Evolutionary conservation across 257 asterid genomes (phyloP).

Genomic region (Coffea canephora): DNA sequence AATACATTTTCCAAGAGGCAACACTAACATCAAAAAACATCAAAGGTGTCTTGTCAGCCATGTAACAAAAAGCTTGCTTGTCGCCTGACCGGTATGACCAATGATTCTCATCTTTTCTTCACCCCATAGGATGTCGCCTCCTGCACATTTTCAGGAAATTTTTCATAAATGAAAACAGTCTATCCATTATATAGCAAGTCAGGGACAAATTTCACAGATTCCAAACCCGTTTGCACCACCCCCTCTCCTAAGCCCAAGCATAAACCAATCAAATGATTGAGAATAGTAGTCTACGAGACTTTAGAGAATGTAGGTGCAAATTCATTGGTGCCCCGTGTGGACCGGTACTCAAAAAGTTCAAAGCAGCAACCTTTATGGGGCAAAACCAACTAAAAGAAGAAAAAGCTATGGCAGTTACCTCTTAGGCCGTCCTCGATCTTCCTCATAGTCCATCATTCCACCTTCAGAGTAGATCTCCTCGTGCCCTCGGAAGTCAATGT

Average conservation of each 20-base stretch:
- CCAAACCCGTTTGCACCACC: neutral
- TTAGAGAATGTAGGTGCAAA: neutral
- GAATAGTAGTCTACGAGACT: neutral
- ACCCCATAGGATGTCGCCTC: conserved; percentile 86
- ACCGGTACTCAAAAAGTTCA: neutral
- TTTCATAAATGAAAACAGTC: conserved; percentile 10
- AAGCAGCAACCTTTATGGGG: neutral
- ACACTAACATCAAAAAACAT: conserved; percentile 26
- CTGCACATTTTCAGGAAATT: conserved; percentile 35
- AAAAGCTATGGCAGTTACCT: conserved; percentile 46
- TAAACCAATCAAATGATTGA: neutral
- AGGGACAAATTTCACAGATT: neutral
- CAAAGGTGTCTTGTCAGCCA: conserved; percentile 24
- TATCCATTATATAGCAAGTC: neutral
- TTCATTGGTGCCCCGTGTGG: neutral
- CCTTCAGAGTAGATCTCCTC: conserved; percentile 90
- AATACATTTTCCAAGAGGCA: conserved; percentile 19
- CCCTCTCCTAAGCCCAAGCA: neutral
- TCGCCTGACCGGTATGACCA: conserved; percentile 31
- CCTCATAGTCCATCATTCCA: conserved; percentile 97
- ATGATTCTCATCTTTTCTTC: conserved; percentile 33
- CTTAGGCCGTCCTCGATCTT: conserved; percentile 84
- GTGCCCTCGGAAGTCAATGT: conserved; percentile 70
- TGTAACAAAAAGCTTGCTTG: conserved; percentile 34
- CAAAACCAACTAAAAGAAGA: neutral